Percentiles rank a stretch among this genome's conserved stretches.
Conservation (phyloP, 768 basidiomycete genomes). For the Harrya chromipes region DNA sequence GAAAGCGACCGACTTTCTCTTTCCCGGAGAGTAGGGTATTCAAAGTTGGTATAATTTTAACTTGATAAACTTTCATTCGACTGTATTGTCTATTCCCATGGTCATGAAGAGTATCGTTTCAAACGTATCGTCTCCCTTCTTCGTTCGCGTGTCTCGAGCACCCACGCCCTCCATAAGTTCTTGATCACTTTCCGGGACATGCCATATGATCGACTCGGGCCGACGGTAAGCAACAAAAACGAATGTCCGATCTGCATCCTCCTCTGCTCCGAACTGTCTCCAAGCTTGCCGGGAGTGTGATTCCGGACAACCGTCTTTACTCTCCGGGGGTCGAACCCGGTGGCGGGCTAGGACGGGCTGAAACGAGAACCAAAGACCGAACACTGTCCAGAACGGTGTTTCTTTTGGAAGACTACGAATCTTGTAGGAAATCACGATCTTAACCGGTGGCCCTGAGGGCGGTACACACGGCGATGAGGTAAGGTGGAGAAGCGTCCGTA, state of each 20-base stretch:
- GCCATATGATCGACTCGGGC: constrained; percentile 56
- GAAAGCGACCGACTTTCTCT: neutral
- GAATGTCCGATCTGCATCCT: constrained; percentile 41
- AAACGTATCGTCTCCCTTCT: constrained; percentile 67
- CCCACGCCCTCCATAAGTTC: constrained; percentile 60
- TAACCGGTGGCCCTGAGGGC: constrained; percentile 13
- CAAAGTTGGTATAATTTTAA: neutral
- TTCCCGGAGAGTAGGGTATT: neutral
- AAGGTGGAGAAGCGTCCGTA: constrained; percentile 70
- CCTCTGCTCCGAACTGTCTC: constrained; percentile 44
- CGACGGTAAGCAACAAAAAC: constrained; percentile 62
- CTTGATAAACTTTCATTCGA: neutral
- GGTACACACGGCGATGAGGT: constrained; percentile 50
- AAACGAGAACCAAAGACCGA: constrained; percentile 76
- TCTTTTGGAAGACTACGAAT: constrained; percentile 72
- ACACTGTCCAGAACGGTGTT: constrained; percentile 72
- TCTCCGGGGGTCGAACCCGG: neutral
- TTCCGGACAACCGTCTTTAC: no score
- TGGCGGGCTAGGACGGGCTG: constrained; percentile 45
- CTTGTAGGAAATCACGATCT: constrained; percentile 72
- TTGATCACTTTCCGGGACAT: constrained; percentile 46
- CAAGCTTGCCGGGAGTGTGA: constrained; percentile 22
- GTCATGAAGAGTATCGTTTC: constrained; percentile 57
- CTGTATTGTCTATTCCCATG: constrained; percentile 16
- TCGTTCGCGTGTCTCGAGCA: constrained; percentile 38